Base-by-base conservation (phyloP, 805 yeast species). In the Metschnikowia continentalis region DNA sequence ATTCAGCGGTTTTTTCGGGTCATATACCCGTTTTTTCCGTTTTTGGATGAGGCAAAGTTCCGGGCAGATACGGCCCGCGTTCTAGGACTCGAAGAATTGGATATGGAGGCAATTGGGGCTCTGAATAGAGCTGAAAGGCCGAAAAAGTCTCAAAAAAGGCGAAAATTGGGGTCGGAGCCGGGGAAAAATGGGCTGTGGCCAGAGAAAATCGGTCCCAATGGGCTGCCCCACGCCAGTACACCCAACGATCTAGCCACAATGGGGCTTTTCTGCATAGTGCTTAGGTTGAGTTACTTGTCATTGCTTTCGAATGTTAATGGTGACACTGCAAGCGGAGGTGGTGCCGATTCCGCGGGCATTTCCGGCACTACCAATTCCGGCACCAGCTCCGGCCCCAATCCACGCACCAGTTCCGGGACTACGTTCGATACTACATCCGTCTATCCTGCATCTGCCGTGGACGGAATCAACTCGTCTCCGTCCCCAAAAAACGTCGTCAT, bases 11-110 rank as follows among this genome's bases (percentile, higher is more conserved):
- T 59, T 40, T 59, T 59, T 49, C 39, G 44, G 23, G 8, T 32
- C 20, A 15, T 59, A n/a, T 59, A 59, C 49, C 62, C 62, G n/a
- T 59, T 54, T 30, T 50, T 41, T 26, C 62, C 62, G 10, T 56
- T 49, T 39, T 30, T 57, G 23, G 60, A 57, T 32, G 60, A 59
- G 35, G 47, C 19, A n/a, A 35, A 20, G 42, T 54, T 54, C 40
- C 50, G 57, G 19, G 32, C 37, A 20, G 41, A 38, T 11, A 32
- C 45, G 17, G 45, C 45, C 3, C 47, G 48, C 14, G 47, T 51
- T 23, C 30, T 53, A 10, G 46, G 53, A 19, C 36, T 32, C 14
- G 32, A 15, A 3, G 32, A 42, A 14, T 42, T 42, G 36, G 45
- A 23, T 35, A 6, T n/a, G 19, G n/a, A 15, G 6, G 13, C 14